Evolutionary conservation across 441 rosid species (phyloP).

Genomic region (Pelargonium fulgidum): DNA sequence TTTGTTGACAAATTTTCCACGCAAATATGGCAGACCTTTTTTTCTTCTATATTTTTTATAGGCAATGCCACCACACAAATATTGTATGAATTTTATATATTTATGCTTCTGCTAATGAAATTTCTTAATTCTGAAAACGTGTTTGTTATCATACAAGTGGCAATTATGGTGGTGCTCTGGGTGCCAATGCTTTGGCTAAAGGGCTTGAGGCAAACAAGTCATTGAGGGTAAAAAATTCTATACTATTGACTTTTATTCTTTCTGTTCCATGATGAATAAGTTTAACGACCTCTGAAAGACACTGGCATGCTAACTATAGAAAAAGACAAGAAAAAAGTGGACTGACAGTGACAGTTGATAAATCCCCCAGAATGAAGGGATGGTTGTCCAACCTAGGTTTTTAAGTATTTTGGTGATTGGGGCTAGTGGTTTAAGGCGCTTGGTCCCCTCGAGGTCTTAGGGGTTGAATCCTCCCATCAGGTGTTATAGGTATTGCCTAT

Average conservation of each 20-base stretch:
- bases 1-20: not conserved
- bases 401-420: no score
- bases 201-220: slow-evolving; percentile 88
- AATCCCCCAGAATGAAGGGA: not conserved
- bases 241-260: slow-evolving; percentile 6
- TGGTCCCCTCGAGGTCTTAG: no score
- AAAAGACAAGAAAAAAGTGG: not conserved
- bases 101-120: no score
- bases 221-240: slow-evolving; percentile 43
- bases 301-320: not conserved
- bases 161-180: slow-evolving; percentile 92
- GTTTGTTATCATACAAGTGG: slow-evolving; percentile 42
- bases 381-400: no score
- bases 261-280: not conserved
- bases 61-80: no score
- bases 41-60: no score
- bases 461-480: no score
- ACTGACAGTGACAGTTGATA: not conserved
- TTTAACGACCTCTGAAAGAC: slow-evolving; percentile 9
- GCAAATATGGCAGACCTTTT: not conserved
- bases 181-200: slow-evolving; percentile 91
- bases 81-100: no score
- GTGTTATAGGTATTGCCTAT: no score
- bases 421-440: no score
- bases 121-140: no score